Evolutionary conservation across 2,329 filamentous ascomycete species (phyloP), one percentile per base, ranked within the genome.

Genomic region (Penicillium hordei): DNA sequence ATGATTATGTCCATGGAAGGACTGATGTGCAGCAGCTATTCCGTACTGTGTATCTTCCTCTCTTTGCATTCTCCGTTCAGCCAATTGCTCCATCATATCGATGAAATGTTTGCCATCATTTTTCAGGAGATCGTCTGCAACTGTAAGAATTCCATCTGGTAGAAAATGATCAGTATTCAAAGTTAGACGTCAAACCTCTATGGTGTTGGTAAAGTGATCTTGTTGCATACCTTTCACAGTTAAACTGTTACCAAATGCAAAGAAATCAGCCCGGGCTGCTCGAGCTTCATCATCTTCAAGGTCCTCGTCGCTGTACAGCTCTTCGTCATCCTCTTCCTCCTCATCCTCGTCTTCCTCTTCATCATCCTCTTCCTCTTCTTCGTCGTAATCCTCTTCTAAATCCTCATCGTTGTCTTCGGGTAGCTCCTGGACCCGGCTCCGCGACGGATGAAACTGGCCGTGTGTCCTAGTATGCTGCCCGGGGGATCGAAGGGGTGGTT

Each of bases 31-130:
- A 52, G 81, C 77, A 71, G 84, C 82, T 55, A 87, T 81, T 71
- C 87, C 82, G 68, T 86, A 85, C 66, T 88, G 87, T 50, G 91
- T 90, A 72, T 97, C 92, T 78, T 94, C 93, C 79, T 97, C 93
- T 67, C 94, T 89, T 72, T 93, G 91, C 93, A 99, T 97, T 68
- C 94, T 87, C 69, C 93, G 90, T 79, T 99, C 94, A 38, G 94
- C 94, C 68, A 99, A 84, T 79, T 97, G 93, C 76, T 99, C 94
- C 94, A 99, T 99, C 94, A 99, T 99, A 75, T 99, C 94, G 77
- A 99, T 99, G 79, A 99, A 99, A 72, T 96, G 96, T 77, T 96
- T 96, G 70, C 94, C 94, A 76, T 99, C 94, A 77, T 99, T 99
- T 77, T 97, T 97, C 63, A 99, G 85, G 65, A 99, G 83, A 78